A percentile compares a stretch with the other conserved stretches of the same genome.
phyloP scores from a whole-genome alignment of 768 basidiomycete genomes.

The Gymnopilus junonius region DNA sequence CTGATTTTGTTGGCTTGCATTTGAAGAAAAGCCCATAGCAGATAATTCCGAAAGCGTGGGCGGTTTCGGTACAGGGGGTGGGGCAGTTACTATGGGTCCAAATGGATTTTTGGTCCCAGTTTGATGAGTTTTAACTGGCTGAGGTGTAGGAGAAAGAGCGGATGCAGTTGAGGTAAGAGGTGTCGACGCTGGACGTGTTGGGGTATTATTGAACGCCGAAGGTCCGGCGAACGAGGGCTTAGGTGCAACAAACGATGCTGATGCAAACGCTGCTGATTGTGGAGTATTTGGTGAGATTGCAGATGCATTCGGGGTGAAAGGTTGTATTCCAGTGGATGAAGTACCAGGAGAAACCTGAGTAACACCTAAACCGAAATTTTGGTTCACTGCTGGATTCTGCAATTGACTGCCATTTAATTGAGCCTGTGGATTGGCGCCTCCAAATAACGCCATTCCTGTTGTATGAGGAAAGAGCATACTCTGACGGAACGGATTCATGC shows the following conservation, averaged over 20 bases:
- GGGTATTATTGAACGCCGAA: conserved; percentile 35
- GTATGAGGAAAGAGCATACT: conserved; percentile 69
- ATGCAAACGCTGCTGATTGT: conserved; percentile 15
- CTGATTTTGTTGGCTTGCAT: conserved; percentile 22
- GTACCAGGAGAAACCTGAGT: conserved; percentile 18
- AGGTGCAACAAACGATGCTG: conserved; percentile 23
- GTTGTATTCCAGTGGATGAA: conserved; percentile 10
- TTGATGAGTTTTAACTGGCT: conserved; percentile 82
- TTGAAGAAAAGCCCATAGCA: conserved; percentile 8
- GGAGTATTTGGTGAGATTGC: background rate
- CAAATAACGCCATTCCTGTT: conserved; percentile 59
- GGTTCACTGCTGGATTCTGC: conserved; percentile 19
- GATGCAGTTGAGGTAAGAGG: conserved; percentile 53
- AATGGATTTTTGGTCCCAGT: conserved; percentile 98
- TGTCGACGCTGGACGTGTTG: conserved; percentile 72
- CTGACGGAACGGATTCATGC: conserved; percentile 85
- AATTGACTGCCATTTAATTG: conserved; percentile 13
- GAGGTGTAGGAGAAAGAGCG: conserved; percentile 49
- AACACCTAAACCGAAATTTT: conserved; percentile 11
- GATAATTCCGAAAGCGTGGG: conserved; percentile 85
- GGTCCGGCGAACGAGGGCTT: conserved; percentile 18
- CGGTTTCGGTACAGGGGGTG: conserved; percentile 71
- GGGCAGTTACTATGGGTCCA: conserved; percentile 67
- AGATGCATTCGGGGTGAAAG: background rate
- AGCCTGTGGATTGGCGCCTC: conserved; percentile 19